Base-by-base conservation (phyloP, 1,139 yeast species). In the Yueomyces sp. region DNA sequence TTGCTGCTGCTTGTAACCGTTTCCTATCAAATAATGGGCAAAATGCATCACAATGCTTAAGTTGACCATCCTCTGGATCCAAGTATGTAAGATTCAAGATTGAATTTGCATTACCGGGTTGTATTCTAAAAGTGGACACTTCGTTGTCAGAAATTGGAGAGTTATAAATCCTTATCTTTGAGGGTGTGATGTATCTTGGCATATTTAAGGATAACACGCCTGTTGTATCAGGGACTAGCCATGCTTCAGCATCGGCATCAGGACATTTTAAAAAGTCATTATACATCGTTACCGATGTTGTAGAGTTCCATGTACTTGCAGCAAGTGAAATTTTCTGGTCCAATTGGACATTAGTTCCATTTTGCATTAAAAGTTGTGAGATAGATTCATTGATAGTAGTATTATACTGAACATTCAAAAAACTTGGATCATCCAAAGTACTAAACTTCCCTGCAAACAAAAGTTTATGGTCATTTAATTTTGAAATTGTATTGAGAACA, bases 51-150 rank as follows among this genome's bases (percentile, higher is more conserved):
- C 98, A 91, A 50, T 63, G 65, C 3, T 65, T 57, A 5, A 75
- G 41, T 30, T 67, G 66, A 44, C 81, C 77, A 1, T 86, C 72
- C 1, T 60, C 51, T 2, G 95, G 94, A 56, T 89, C 93, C 34
- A 82, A 66, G 56, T 86, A 91, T 0, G 95, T 79, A 51, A 91
- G 64, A 58, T 91, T 91, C 95, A 91, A 83, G 49, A 89, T 89
- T 51, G 97, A 89, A 52, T 81, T 75, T 38, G 86, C 73, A 1
- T 97, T 97, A 44, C 73, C 68, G 0, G 96, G 78, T 41, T 82
- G 67, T 26, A 91, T 68, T 54, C 96, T 72, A 61, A 87, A 89
- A 5, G 72, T 51, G 45, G 78, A 70, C 3, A 84, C 75, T 39
- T 68, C 64, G 41, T 70, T 66, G 36, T 68, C 68, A 5, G 69